These are phyloP conservation scores for Capronia coronata DNA, from an alignment of 2,329 filamentous ascomycete genomes.

Conservation along the genomic window DNA sequence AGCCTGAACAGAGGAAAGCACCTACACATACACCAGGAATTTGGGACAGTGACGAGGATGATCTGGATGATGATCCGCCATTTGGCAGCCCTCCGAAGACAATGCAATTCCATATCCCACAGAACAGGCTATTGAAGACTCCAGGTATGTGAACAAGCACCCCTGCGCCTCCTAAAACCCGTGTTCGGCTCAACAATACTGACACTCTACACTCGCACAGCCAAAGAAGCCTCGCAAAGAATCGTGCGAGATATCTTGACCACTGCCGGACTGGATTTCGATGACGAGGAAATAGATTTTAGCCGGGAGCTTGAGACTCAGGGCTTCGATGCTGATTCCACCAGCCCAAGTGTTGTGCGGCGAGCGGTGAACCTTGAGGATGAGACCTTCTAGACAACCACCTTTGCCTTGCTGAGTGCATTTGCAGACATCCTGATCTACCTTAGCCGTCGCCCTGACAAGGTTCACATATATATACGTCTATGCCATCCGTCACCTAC, in stretches of 20 bases:
- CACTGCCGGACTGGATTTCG: conserved; percentile 38
- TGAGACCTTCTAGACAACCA: conserved; percentile 38
- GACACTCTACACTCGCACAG: conserved; percentile 28
- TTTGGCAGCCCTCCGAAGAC: conserved; percentile 81
- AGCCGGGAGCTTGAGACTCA: conserved; percentile 24
- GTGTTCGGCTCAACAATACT: not conserved
- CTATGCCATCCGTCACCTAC: too few relatives aligned
- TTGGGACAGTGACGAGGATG: conserved; percentile 69
- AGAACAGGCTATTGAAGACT: conserved; percentile 44
- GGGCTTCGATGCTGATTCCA: conserved; percentile 34
- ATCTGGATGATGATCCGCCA: conserved; percentile 50
- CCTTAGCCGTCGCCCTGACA: too few relatives aligned
- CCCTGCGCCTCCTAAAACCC: too few relatives aligned
- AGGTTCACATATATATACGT: too few relatives aligned
- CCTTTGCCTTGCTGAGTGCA: too few relatives aligned
- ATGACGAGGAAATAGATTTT: conserved; percentile 30
- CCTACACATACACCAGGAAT: conserved; percentile 43
- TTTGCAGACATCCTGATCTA: too few relatives aligned
- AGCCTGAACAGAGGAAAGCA: conserved; percentile 1
- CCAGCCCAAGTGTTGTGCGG: conserved; percentile 43
- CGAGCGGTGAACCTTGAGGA: conserved; percentile 39
- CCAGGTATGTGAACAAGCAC: conserved; percentile 35
- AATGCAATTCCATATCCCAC: conserved; percentile 49
- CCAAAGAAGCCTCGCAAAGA: conserved; percentile 45
- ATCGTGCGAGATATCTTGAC: conserved; percentile 45